These are phyloP conservation scores for Lachnellula cervina DNA, from an alignment of 2,329 filamentous ascomycete species.

Conservation along the genomic window DNA sequence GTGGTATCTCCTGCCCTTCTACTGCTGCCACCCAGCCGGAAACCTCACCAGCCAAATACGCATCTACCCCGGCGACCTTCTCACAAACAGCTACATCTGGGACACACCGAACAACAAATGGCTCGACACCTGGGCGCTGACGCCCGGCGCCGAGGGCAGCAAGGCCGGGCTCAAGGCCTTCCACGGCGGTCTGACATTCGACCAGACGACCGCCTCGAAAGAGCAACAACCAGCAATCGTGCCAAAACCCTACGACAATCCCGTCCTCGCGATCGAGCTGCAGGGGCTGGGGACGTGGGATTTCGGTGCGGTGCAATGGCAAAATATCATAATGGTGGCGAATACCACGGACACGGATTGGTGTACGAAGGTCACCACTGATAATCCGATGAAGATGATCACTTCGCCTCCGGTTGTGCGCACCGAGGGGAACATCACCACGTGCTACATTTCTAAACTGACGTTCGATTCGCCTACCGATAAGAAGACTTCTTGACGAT, in stretches of 20 bases:
- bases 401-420: conserved; percentile 2
- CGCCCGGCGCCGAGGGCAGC: conserved; percentile 1
- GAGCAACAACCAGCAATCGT: not conserved
- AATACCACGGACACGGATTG: conserved; percentile 14
- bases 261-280: conserved; percentile 16
- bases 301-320: conserved; percentile 15
- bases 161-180: conserved; percentile 2
- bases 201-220: conserved; percentile 9
- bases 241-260: not conserved
- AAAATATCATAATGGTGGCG: conserved; percentile 15
- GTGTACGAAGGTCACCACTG: conserved; percentile 8
- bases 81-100: conserved; percentile 15
- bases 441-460: conserved; percentile 14
- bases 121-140: conserved; percentile 13
- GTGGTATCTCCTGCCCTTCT: conserved; percentile 17
- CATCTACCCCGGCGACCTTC: conserved; percentile 14
- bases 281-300: conserved; percentile 16
- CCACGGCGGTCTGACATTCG: conserved; percentile 12
- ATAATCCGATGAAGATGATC: not conserved
- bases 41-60: conserved; percentile 4
- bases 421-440: conserved; percentile 6
- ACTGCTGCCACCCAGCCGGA: conserved; percentile 16
- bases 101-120: conserved; percentile 10
- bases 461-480: not conserved
- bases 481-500: not conserved